Evolutionary conservation across 1,284 basidiomycete genomes (phyloP), one percentile per base, ranked within the genome.

Genomic region (Heliocybe sulcata): DNA sequence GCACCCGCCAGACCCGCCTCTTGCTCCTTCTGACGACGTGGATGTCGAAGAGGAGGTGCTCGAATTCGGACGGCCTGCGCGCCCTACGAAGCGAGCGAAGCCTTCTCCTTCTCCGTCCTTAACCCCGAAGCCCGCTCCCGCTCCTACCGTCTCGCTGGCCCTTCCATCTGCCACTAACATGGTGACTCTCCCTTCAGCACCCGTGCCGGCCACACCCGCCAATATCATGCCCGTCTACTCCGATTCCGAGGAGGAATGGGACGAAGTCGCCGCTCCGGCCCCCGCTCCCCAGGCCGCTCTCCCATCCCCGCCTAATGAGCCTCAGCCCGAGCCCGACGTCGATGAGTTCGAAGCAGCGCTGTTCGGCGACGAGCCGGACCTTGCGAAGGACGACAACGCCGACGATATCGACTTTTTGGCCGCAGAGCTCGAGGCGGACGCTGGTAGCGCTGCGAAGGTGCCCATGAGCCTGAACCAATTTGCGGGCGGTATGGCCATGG

Each of bases 401-500:
- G 63, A 64, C 19, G 64, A 66, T 25, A 62, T 60, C 22, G 63
- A 65, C 58, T 62, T 61, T 58, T 60, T 65, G 27, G 60, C 57
- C 1, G 61, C 64, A 53, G 75, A 73, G 49, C 69, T 70, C 31
- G 62, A 63, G 47, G 47, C 12, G 6, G 23, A 14, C 14, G 6
- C 47, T 20, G 47, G 23, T 26, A 16, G 20, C 6, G 20, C 23
- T 6, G 47, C 23, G 45, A 64, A 67, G 55, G 65, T 65, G 48
- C 82, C 82, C 14, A 75, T 85, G 29, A 81, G 82, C 45, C 59
- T 85, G 64, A 76, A 77, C 57, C 72, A 77, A 61, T 72, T 79
- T 56, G 80, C 74, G 14, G 71, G 70, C 31, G 77, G 70, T 31
- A 64, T 64, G 20, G 71, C 67, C 55, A 71, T 61, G 48, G 74